Percentiles rank a stretch among this genome's conserved stretches.
Conservation (phyloP, 441 rosid genomes). For the Erysimum cheiri region DNA sequence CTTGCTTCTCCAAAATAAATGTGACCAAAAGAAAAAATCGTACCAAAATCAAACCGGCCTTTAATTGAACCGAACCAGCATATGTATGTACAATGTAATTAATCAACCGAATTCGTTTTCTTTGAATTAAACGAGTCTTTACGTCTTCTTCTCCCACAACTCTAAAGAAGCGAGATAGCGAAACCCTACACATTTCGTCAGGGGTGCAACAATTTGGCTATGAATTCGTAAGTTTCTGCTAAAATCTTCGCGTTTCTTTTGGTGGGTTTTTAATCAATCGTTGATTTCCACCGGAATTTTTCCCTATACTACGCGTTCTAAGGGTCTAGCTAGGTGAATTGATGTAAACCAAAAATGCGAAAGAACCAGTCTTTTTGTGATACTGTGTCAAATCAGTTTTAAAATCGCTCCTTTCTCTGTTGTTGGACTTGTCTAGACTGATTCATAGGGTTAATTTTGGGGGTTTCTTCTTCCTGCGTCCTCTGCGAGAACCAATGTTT, state of each 20-base stretch:
- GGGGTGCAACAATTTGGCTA: slow-evolving; percentile 9
- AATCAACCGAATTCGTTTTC: not conserved
- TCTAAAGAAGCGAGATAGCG: too few species aligned
- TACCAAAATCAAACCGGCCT: not conserved
- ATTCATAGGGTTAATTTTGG: not conserved
- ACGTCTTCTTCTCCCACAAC: not conserved
- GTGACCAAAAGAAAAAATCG: not conserved
- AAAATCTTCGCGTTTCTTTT: not conserved
- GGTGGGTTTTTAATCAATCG: not conserved
- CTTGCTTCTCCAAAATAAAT: too few species aligned
- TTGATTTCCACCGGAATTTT: not conserved
- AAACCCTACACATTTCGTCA: slow-evolving; percentile 9
- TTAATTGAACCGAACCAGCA: not conserved
- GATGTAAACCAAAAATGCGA: slow-evolving; percentile 12
- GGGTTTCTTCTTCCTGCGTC: not conserved
- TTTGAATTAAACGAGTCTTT: not conserved
- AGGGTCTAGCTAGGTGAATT: not conserved
- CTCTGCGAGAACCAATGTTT: not conserved
- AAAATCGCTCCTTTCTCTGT: slow-evolving; percentile 4
- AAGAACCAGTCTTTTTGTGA: not conserved
- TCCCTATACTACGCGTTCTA: not conserved
- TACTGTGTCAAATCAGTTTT: not conserved
- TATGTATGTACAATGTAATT: not conserved
- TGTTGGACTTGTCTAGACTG: not conserved
- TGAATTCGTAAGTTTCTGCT: slow-evolving; percentile 19